Conservation (phyloP, 768 basidiomycete genomes). For the Chalciporus chontae region DNA sequence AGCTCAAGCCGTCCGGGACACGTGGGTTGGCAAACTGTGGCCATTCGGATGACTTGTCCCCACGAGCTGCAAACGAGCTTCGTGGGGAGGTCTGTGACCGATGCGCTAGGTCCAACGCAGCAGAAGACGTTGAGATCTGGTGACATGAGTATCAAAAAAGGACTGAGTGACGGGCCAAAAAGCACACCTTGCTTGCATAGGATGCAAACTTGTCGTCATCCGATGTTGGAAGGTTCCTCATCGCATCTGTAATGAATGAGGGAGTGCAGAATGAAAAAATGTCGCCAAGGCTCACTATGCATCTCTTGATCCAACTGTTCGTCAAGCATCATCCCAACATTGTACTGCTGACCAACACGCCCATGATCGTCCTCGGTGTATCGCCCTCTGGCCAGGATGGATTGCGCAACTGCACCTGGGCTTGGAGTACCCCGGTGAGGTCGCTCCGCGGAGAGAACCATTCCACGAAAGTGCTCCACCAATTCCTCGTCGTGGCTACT, state of each 20-base stretch:
- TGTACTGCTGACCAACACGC: conserved; percentile 62
- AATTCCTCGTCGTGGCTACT: conserved; percentile 85
- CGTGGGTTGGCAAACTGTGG: conserved; percentile 76
- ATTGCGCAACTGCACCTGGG: conserved; percentile 48
- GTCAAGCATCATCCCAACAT: conserved; percentile 88
- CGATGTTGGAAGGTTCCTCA: conserved; percentile 81
- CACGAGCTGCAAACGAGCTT: conserved; percentile 52
- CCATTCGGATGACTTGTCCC: conserved; percentile 88
- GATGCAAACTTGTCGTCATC: conserved; percentile 84
- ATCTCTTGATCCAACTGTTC: conserved; percentile 93
- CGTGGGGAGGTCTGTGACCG: conserved; percentile 78
- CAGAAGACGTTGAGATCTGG: conserved; percentile 83
- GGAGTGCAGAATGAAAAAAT: conserved; percentile 9
- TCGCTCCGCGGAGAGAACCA: conserved; percentile 65
- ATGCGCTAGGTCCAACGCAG: conserved; percentile 90
- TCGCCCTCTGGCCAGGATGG: conserved; percentile 50
- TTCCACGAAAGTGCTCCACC: conserved; percentile 68
- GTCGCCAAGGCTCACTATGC: conserved; percentile 61
- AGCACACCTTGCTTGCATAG: conserved; percentile 61
- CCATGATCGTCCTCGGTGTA: conserved; percentile 58
- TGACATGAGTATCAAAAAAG: background rate
- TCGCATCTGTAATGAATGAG: conserved; percentile 59
- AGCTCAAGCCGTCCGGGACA: conserved; percentile 53
- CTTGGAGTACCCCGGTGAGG: conserved; percentile 55
- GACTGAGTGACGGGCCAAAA: conserved; percentile 1